Base-by-base conservation (phyloP, 169 alveolate genomes). In the Babesia bigemina region DNA sequence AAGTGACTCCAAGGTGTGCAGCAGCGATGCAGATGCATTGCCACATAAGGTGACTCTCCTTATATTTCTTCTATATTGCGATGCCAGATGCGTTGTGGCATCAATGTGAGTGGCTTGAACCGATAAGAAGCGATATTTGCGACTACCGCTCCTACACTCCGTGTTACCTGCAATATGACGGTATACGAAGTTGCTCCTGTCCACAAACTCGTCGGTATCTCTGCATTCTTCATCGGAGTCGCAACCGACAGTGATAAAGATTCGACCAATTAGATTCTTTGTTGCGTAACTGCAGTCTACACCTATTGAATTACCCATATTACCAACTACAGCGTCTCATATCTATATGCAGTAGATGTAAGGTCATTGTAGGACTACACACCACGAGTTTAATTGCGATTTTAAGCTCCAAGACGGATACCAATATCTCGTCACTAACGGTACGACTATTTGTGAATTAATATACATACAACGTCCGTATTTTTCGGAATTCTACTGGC, bases 221-320 rank as follows among this genome's bases (percentile, higher is more conserved):
- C 42, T 16, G 22, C 21, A 56, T 21, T 28, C 65, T 21, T 53
- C 39, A 10, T 55, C 60, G 22, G 58, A 29, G 17, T 11, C 39
- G 7, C 45, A 63, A 7, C 16, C n/a, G 6, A 63, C 45, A 7
- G 73, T 24, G 36, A 63, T 55, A 13, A 48, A 63, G 13, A 63
- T 21, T 59, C 36, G 45, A 36, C 45, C 73, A 1, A 63, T 19
- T 10, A 63, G 73, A 8, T 22, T 22, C 36, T 63, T 63, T 4
- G 60, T 4, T 21, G 73, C 45, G 26, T 63, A 63, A 47, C 73
- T 63, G 73, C 58, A 63, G 73, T 63, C 73, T n/a, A 63, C 73
- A 47, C 73, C 73, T 4, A 63, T 63, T 2, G 11, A 2, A 47
- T 63, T 63, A 4, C 73, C 73, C 73, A 63, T 63, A 0, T 48